These are phyloP conservation scores for Wickerhamiella nectarea DNA, from an alignment of 805 yeast species.

Conservation along the genomic window DNA sequence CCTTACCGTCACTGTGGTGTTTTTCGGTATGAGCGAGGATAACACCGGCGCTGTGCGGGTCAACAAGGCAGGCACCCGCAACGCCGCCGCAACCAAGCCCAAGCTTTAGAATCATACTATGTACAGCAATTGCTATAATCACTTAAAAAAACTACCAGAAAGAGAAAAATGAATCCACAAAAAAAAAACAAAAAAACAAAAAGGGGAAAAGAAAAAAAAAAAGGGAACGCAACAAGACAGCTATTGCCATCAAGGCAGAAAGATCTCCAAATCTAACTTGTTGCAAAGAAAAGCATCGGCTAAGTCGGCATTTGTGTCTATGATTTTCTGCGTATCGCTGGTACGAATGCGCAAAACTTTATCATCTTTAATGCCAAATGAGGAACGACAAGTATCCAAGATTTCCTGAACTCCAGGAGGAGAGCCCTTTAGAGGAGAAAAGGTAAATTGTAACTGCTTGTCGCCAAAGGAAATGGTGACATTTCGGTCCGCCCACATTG, in stretches of 20 bases:
- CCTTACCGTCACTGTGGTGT: conserved; percentile 87
- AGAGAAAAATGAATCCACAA: too few species aligned
- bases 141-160: too few species aligned
- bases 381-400: conserved; percentile 59
- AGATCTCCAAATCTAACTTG: conserved; percentile 32
- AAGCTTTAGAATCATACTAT: too few species aligned
- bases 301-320: conserved; percentile 36
- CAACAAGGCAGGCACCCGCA: conserved; percentile 22
- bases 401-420: conserved; percentile 72
- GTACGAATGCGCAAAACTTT: conserved; percentile 29
- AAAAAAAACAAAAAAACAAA: too few species aligned
- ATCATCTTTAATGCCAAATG: conserved; percentile 43
- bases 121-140: too few species aligned
- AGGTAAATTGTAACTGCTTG: conserved; percentile 43
- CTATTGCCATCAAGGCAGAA: conserved; percentile 15
- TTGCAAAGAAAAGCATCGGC: conserved; percentile 33
- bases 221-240: not conserved
- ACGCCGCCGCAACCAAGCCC: conserved; percentile 12
- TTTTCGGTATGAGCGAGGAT: conserved; percentile 48
- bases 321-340: conserved; percentile 20
- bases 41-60: conserved; percentile 22
- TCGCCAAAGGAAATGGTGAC: conserved; percentile 24
- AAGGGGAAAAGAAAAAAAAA: too few species aligned
- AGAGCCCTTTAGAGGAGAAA: conserved; percentile 48
- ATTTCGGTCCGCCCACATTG: conserved; percentile 17